Percentiles rank a stretch among this genome's conserved stretches.
Conservation (phyloP, 2,329 filamentous ascomycete species). For the Xylariales sp. region DNA sequence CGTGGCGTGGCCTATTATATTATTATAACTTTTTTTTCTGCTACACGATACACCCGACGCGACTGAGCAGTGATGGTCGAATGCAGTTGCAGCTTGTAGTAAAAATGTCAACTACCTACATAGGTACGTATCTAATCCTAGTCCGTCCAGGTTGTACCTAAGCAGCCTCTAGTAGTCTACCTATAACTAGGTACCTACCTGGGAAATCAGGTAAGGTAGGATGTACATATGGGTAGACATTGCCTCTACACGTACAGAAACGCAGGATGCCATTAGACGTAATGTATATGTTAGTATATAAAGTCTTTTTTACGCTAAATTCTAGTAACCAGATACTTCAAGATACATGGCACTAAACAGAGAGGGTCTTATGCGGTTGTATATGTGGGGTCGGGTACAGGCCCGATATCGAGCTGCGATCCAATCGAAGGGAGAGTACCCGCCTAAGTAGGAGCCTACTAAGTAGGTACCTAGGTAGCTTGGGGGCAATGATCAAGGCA, state of each 20-base stretch:
- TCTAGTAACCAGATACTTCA: background rate
- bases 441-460: no score
- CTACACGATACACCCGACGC: constrained; percentile 19
- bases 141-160: constrained; percentile 1
- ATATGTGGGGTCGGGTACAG: constrained; percentile 12
- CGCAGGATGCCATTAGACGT: background rate
- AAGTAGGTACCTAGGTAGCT: background rate
- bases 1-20: background rate
- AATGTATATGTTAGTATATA: background rate
- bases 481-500: constrained; percentile 42
- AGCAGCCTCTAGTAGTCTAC: background rate
- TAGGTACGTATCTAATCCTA: background rate
- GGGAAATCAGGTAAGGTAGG: no score
- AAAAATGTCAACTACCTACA: constrained; percentile 18
- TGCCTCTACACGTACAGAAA: background rate
- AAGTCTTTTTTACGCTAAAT: background rate
- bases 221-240: no score
- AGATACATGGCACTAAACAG: background rate
- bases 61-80: constrained; percentile 17
- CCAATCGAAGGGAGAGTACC: constrained; percentile 13
- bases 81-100: constrained; percentile 10
- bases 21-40: background rate
- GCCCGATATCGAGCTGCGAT: background rate
- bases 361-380: background rate
- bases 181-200: background rate